Percentiles rank a stretch among this genome's conserved stretches.
Conservation (phyloP, 208 protist genomes). For the Leishmania tropica region DNA sequence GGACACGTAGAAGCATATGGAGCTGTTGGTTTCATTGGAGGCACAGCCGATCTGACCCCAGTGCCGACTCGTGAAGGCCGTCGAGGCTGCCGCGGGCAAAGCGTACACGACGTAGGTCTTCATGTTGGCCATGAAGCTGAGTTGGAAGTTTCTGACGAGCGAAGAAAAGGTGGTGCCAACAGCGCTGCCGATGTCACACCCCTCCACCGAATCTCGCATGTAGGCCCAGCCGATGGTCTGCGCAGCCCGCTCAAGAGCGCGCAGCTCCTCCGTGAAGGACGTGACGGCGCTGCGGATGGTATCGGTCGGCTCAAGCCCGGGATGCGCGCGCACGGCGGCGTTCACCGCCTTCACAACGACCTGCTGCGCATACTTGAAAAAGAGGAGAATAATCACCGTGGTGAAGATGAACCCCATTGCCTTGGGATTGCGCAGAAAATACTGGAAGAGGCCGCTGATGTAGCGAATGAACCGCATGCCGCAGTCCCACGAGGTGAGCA, state of each 20-base stretch:
- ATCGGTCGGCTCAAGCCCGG: conserved; percentile 52
- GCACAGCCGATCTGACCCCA: conserved; percentile 49
- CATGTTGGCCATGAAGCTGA: conserved; percentile 38
- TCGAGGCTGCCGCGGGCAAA: conserved; percentile 17
- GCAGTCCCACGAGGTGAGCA: conserved; percentile 38
- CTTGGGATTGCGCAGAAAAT: conserved; percentile 57
- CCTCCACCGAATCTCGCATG: conserved; percentile 28
- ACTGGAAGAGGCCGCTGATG: conserved; percentile 51
- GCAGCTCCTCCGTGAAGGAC: conserved; percentile 47
- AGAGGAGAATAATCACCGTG: conserved; percentile 50
- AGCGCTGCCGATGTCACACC: conserved; percentile 30
- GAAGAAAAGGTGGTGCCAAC: conserved; percentile 33
- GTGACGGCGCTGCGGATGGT: conserved; percentile 45
- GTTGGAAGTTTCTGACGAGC: conserved; percentile 33
- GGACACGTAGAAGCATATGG: conserved; percentile 31
- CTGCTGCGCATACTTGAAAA: conserved; percentile 67
- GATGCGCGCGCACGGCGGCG: conserved; percentile 44
- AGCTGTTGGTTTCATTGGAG: conserved; percentile 13
- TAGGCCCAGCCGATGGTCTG: conserved; percentile 42
- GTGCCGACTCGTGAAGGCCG: conserved; percentile 16
- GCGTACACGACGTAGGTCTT: conserved; percentile 39
- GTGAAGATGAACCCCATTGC: conserved; percentile 53
- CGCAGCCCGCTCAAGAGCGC: conserved; percentile 35
- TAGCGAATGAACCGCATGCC: conserved; percentile 55
- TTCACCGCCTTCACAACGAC: conserved; percentile 48